Conservation (phyloP, 345 rosid genomes). For the Mercurialis annua region DNA sequence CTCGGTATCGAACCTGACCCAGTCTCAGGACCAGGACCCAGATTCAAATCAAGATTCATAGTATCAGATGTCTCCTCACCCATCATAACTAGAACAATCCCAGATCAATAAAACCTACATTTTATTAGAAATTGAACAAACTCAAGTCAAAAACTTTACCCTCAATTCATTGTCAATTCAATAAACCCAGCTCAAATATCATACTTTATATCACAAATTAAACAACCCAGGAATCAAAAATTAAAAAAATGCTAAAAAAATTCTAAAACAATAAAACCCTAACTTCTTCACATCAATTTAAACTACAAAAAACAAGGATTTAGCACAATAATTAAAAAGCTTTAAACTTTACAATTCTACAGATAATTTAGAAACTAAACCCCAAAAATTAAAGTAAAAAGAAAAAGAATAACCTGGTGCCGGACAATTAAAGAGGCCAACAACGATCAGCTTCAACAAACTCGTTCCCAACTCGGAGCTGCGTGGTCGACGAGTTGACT, state of each 20-base stretch:
- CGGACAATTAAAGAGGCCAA: too few relatives aligned
- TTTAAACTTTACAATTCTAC: too few relatives aligned
- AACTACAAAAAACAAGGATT: too few relatives aligned
- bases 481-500: conserved; percentile 32
- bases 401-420: too few relatives aligned
- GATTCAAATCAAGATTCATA: conserved; percentile 96
- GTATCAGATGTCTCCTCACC: conserved; percentile 70
- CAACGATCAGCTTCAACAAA: conserved; percentile 16
- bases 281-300: conserved; percentile 18
- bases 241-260: conserved; percentile 1
- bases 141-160: conserved; percentile 2
- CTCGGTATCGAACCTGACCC: conserved; percentile 38
- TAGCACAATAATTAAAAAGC: background rate
- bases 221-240: too few relatives aligned
- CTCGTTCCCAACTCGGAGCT: conserved; percentile 13
- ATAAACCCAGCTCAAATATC: background rate
- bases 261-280: conserved; percentile 14
- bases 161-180: conserved; percentile 1
- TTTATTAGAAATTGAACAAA: conserved; percentile 8
- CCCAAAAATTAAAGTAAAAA: too few relatives aligned
- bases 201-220: background rate
- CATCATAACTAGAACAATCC: conserved; percentile 39
- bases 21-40: conserved; percentile 79
- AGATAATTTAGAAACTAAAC: too few relatives aligned
- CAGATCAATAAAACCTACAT: conserved; percentile 20